Percentiles rank a stretch among this genome's conserved stretches.
These are phyloP conservation scores for Camellia lanceoleosa DNA, from an alignment of 148 eudicot species.

Conservation along the genomic window DNA sequence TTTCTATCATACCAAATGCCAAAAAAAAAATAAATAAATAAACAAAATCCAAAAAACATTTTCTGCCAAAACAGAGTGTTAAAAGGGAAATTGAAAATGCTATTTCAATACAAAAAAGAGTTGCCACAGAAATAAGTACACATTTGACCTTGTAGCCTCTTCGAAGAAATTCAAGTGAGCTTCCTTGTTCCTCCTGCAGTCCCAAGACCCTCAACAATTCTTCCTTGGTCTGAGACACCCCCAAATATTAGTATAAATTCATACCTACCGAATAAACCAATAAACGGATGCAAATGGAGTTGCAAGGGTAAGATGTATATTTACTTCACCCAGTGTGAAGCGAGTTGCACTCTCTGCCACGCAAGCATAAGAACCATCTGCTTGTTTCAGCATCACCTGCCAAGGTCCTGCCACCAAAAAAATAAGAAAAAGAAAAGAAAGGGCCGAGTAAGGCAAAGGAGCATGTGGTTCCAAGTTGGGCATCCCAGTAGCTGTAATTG, in stretches of 20 bases:
- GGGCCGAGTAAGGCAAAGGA: not conserved
- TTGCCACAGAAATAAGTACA: not conserved
- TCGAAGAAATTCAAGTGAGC: conserved; percentile 89
- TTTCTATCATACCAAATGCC: too few species aligned
- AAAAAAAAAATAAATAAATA: too few species aligned
- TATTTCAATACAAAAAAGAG: not conserved
- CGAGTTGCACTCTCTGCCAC: conserved; percentile 93
- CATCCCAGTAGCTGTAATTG: not conserved
- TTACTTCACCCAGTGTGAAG: conserved; percentile 89
- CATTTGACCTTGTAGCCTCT: conserved; percentile 80
- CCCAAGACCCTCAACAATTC: conserved; percentile 96
- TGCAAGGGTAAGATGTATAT: conserved; percentile 14
- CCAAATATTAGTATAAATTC: not conserved
- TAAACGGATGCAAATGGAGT: not conserved
- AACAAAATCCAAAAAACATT: too few species aligned
- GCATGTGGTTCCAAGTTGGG: not conserved
- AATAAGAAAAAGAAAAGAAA: not conserved
- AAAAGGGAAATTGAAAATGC: not conserved
- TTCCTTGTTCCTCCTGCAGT: conserved; percentile 92
- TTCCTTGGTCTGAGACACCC: conserved; percentile 72
- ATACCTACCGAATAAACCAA: not conserved
- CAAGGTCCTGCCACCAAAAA: conserved; percentile 67
- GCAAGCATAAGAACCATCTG: conserved; percentile 87
- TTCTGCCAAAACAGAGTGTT: too few species aligned
- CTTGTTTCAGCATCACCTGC: conserved; percentile 99